phyloP scores from a whole-genome alignment of 2,329 filamentous ascomycete genomes.

The Penicillium hesseltinei region DNA sequence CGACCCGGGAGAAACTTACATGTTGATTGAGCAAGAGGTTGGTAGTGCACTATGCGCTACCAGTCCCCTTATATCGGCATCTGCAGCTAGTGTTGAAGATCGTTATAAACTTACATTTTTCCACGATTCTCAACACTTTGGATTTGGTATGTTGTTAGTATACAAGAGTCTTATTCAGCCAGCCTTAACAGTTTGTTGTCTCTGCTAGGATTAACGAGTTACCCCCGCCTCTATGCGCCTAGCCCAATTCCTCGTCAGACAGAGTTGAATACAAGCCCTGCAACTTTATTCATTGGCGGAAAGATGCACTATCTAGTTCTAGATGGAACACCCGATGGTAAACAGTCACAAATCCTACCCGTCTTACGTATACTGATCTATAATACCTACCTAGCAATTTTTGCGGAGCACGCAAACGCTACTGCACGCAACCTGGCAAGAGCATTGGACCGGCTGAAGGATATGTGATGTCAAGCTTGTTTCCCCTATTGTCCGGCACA shows the following conservation, averaged over 20 bases:
- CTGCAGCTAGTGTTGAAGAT: slow-evolving; percentile 12
- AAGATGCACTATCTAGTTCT: slow-evolving; percentile 29
- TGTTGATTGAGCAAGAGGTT: slow-evolving; percentile 23
- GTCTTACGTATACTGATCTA: neutral
- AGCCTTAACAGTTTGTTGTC: neutral
- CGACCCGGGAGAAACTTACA: slow-evolving; percentile 23
- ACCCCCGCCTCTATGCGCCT: slow-evolving; percentile 25
- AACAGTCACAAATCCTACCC: neutral
- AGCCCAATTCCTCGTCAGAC: slow-evolving; percentile 20
- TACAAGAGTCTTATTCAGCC: neutral
- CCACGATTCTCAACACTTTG: slow-evolving; percentile 28
- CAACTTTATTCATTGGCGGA: slow-evolving; percentile 23
- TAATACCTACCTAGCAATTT: neutral
- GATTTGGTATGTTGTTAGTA: slow-evolving; percentile 15
- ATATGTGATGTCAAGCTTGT: neutral
- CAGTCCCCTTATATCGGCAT: neutral
- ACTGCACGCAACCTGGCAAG: neutral
- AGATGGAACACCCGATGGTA: slow-evolving; percentile 29
- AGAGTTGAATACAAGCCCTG: slow-evolving; percentile 24
- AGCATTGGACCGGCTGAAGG: neutral
- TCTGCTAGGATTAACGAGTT: slow-evolving; percentile 19
- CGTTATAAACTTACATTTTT: slow-evolving; percentile 29
- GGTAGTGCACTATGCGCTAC: slow-evolving; percentile 21
- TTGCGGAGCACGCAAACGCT: neutral
- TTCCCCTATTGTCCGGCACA: too few relatives aligned